Evolutionary conservation across 2,329 filamentous ascomycete genomes (phyloP).

Genomic region (Malbranchea zuffiana): DNA sequence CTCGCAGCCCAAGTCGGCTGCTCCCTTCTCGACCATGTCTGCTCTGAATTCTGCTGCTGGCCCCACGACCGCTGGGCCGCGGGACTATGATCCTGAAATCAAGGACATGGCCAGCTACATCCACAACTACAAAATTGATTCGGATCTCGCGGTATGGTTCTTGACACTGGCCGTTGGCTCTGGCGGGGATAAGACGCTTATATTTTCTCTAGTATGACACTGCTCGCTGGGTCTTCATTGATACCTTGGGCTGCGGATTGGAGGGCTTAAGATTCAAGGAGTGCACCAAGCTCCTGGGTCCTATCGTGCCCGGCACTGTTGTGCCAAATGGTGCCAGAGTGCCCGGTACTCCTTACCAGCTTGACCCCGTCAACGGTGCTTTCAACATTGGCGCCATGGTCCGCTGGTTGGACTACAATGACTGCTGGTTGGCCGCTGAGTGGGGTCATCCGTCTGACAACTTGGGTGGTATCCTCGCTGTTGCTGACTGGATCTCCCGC

Average conservation of each 20-base stretch:
- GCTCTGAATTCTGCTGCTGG: slow-evolving; percentile 28
- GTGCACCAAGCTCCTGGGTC: slow-evolving; percentile 88
- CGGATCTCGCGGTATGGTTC: slow-evolving; percentile 73
- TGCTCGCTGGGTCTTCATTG: slow-evolving; percentile 89
- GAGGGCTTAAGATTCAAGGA: slow-evolving; percentile 93
- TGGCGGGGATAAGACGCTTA: not conserved
- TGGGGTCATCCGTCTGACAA: slow-evolving; percentile 99
- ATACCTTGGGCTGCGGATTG: slow-evolving; percentile 92
- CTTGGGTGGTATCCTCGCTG: slow-evolving; percentile 87
- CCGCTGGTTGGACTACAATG: slow-evolving; percentile 98
- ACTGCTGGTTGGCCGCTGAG: slow-evolving; percentile 98
- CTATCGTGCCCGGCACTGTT: slow-evolving; percentile 76
- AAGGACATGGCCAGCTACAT: slow-evolving; percentile 92
- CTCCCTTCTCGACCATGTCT: slow-evolving; percentile 36
- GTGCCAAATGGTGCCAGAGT: slow-evolving; percentile 90
- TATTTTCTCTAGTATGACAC: slow-evolving; percentile 65
- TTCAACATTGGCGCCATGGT: slow-evolving; percentile 99
- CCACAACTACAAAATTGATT: slow-evolving; percentile 81
- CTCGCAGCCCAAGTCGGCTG: slow-evolving; percentile 18
- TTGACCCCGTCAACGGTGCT: slow-evolving; percentile 88
- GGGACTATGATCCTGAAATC: slow-evolving; percentile 82
- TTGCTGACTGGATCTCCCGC: slow-evolving; percentile 94
- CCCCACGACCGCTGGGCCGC: slow-evolving; percentile 25
- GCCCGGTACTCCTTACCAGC: slow-evolving; percentile 81
- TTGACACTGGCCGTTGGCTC: slow-evolving; percentile 2